A percentile compares a stretch with the other conserved stretches of the same genome.
Conservation (phyloP, 192 early-diverging fungal genomes). For the Coemansia furcata region DNA sequence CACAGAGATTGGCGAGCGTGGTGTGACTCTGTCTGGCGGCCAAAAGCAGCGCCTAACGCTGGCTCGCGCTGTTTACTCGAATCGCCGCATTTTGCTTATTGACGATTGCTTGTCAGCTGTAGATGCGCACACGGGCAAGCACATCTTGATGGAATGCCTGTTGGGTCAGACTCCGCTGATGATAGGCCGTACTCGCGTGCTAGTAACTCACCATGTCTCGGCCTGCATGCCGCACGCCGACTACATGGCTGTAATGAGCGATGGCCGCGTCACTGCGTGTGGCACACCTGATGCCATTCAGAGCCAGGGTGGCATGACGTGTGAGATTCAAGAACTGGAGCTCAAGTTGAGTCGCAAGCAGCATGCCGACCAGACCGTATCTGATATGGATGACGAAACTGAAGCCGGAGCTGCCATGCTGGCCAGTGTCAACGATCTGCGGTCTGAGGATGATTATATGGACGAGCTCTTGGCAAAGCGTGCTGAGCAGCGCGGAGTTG, state of each 20-base stretch:
- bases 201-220: slow-evolving; percentile 93
- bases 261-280: slow-evolving; percentile 58
- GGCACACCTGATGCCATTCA: slow-evolving; percentile 56
- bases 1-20: slow-evolving; percentile 92
- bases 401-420: slow-evolving; percentile 10
- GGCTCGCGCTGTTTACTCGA: slow-evolving; percentile 82
- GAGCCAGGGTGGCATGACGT: slow-evolving; percentile 31
- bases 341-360: neutral
- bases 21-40: slow-evolving; percentile 81
- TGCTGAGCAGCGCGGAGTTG: slow-evolving; percentile 28
- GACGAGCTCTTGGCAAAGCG: slow-evolving; percentile 6
- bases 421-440: slow-evolving; percentile 17
- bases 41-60: slow-evolving; percentile 85
- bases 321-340: slow-evolving; percentile 21
- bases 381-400: neutral
- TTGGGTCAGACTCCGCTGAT: slow-evolving; percentile 61
- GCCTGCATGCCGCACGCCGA: slow-evolving; percentile 58
- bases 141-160: slow-evolving; percentile 77
- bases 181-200: slow-evolving; percentile 71
- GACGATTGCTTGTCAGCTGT: slow-evolving; percentile 96
- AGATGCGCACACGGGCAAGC: slow-evolving; percentile 90
- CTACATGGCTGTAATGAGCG: slow-evolving; percentile 63
- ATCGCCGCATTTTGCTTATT: slow-evolving; percentile 67
- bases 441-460: slow-evolving; percentile 13
- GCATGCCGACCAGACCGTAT: slow-evolving; percentile 15